Evolutionary conservation across 2,329 filamentous ascomycete species (phyloP).

Genomic region (Xylariaceae sp.): DNA sequence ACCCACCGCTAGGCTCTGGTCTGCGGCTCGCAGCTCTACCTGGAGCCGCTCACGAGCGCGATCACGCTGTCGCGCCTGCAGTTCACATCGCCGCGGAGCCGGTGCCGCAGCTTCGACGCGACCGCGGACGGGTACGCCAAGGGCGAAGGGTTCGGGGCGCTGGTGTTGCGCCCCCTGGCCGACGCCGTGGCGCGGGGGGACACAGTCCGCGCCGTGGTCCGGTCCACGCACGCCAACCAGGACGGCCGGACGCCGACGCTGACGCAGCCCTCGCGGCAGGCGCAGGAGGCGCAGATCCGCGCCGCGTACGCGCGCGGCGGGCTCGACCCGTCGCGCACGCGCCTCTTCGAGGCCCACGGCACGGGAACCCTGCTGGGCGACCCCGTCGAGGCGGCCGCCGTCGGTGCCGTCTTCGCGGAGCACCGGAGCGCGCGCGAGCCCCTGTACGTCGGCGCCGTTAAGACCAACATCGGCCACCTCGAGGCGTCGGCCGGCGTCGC

Average conservation of each 20-base stretch:
- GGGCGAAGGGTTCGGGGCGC: constrained; percentile 1
- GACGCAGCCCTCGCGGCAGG: neutral
- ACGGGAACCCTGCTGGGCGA: constrained; percentile 3
- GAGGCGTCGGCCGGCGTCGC: constrained; percentile 1
- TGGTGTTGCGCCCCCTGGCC: neutral
- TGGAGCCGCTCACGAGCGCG: neutral
- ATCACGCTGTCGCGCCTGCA: neutral
- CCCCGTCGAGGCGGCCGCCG: constrained; percentile 1
- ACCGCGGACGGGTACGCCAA: constrained; percentile 1
- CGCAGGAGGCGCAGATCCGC: constrained; percentile 1
- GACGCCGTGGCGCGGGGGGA: neutral
- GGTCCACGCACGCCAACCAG: constrained; percentile 1
- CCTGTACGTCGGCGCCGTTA: constrained; percentile 3
- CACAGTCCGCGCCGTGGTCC: constrained; percentile 3
- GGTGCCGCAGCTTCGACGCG: constrained; percentile 1
- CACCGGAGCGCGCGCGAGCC: neutral
- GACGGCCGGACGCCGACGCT: constrained; percentile 1
- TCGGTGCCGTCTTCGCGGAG: neutral
- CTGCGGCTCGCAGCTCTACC: neutral
- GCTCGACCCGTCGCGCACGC: neutral
- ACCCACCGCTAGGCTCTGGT: neutral
- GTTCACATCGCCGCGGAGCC: neutral
- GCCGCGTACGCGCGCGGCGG: neutral
- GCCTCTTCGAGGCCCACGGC: constrained; percentile 3
- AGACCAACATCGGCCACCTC: constrained; percentile 3